A percentile compares a stretch with the other conserved stretches of the same genome.
These are phyloP conservation scores for Persicaria tinctoria DNA, from an alignment of 148 eudicot species.

Conservation along the genomic window DNA sequence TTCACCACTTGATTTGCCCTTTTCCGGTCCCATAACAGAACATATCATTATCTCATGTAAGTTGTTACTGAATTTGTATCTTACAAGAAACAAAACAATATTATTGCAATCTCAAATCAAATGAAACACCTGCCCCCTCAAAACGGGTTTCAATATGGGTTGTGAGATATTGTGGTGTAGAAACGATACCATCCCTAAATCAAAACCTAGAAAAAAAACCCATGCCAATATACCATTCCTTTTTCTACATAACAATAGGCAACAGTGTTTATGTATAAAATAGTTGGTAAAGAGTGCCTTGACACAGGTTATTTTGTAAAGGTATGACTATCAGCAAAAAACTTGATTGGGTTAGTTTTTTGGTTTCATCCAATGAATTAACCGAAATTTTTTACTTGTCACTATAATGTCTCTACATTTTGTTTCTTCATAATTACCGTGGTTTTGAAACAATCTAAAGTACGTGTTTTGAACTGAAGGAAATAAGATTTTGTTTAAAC, in stretches of 20 bases:
- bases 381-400: neutral
- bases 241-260: neutral
- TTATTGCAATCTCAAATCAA: too few species aligned
- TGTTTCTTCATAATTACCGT: neutral
- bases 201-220: neutral
- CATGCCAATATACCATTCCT: neutral
- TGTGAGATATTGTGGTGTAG: too few species aligned
- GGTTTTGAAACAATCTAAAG: neutral
- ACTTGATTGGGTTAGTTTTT: neutral
- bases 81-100: too few species aligned
- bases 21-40: too few species aligned
- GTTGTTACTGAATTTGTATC: too few species aligned
- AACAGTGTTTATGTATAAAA: neutral
- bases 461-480: neutral
- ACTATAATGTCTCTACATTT: neutral
- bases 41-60: too few species aligned
- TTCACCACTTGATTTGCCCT: too few species aligned
- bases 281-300: neutral
- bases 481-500: neutral
- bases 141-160: too few species aligned
- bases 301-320: constrained; percentile 44
- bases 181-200: too few species aligned
- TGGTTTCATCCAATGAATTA: neutral
- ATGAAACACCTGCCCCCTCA: too few species aligned
- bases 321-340: constrained; percentile 34